Conservation (phyloP, 1,139 yeast species). For the Debaryomyces robertsiae region DNA sequence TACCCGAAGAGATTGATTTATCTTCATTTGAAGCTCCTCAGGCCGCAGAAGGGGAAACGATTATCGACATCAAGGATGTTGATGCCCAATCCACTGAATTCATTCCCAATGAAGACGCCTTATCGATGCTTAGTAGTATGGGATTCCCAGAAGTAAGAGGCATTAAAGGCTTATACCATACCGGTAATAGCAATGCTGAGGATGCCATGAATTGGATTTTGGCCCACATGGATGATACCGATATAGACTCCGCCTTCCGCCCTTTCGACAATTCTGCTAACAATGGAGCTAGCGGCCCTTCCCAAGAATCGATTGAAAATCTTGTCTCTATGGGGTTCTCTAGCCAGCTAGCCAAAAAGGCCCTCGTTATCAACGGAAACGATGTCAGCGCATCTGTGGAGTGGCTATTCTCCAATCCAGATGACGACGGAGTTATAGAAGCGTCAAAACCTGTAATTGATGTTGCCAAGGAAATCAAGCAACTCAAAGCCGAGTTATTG, state of each 20-base stretch:
- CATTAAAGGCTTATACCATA: conserved; percentile 65
- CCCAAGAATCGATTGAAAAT: conserved; percentile 49
- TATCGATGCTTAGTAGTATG: conserved; percentile 67
- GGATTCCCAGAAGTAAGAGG: conserved; percentile 81
- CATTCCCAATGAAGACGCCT: conserved; percentile 55
- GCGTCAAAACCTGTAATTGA: conserved; percentile 21
- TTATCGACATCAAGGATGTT: conserved; percentile 29
- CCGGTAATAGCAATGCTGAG: conserved; percentile 72
- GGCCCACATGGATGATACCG: conserved; percentile 83
- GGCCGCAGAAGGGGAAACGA: conserved; percentile 43
- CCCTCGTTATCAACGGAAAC: conserved; percentile 57
- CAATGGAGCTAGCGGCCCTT: conserved; percentile 20
- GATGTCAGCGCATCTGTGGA: conserved; percentile 81
- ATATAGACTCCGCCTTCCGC: conserved; percentile 65
- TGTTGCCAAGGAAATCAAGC: conserved; percentile 25
- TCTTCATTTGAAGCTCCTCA: conserved; percentile 31
- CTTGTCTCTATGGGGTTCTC: conserved; percentile 81
- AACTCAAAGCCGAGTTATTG: conserved; percentile 21
- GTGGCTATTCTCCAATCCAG: conserved; percentile 83
- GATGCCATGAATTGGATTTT: conserved; percentile 91
- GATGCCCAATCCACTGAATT: conserved; percentile 33
- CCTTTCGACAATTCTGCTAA: conserved; percentile 24
- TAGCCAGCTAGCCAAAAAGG: conserved; percentile 62
- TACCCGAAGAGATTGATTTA: conserved; percentile 52
- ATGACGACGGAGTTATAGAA: conserved; percentile 49